Conservation (phyloP, 2,329 filamentous ascomycete species). For the Orbilia quercus region DNA sequence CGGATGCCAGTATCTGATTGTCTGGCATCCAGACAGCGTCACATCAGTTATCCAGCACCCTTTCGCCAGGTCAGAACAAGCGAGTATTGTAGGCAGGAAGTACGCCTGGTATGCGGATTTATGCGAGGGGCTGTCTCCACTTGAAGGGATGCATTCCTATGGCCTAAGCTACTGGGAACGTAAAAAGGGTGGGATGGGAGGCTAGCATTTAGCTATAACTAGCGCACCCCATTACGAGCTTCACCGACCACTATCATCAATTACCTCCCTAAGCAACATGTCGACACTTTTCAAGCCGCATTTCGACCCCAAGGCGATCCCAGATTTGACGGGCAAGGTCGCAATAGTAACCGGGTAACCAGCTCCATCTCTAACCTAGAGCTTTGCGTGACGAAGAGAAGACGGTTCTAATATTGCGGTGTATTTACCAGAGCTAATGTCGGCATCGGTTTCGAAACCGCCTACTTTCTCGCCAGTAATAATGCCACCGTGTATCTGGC, state of each 20-base stretch:
- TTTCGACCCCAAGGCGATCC: slow-evolving; percentile 22
- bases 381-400: too few species aligned
- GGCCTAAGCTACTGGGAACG: too few species aligned
- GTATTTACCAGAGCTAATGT: slow-evolving; percentile 48
- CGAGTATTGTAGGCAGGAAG: too few species aligned
- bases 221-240: neutral
- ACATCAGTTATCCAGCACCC: too few species aligned
- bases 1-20: too few species aligned
- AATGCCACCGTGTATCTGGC: slow-evolving; percentile 58
- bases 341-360: slow-evolving; percentile 59
- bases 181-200: too few species aligned
- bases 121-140: neutral
- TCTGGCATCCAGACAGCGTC: too few species aligned
- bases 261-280: slow-evolving; percentile 7
- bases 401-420: neutral
- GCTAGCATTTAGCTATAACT: neutral
- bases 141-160: too few species aligned
- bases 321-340: slow-evolving; percentile 58
- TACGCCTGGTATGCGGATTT: too few species aligned
- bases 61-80: too few species aligned
- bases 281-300: slow-evolving; percentile 1
- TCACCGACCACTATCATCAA: neutral
- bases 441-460: slow-evolving; percentile 58
- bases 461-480: slow-evolving; percentile 57
- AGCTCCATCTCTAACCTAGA: neutral